Conservation (phyloP, 768 basidiomycete species). For the Amanita molliuscula region DNA sequence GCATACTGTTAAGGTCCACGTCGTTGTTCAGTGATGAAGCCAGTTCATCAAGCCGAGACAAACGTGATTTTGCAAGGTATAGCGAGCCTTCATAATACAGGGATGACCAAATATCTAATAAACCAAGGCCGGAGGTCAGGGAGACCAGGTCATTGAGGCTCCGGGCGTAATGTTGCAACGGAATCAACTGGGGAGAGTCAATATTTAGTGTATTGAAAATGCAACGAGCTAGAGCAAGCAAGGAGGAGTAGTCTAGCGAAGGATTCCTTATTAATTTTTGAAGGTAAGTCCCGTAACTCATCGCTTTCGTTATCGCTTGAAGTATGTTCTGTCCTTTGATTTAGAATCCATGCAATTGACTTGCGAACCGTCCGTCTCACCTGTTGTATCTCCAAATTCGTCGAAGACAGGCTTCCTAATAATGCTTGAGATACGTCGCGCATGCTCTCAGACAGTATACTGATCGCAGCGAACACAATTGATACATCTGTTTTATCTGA, state of each 20-base stretch:
- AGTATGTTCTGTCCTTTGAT: background rate
- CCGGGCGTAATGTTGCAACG: conserved; percentile 21
- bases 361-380: background rate
- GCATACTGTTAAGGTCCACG: conserved; percentile 11
- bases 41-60: conserved; percentile 15
- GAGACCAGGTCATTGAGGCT: conserved; percentile 39
- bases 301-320: conserved; percentile 12
- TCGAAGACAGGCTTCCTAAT: background rate
- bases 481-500: background rate
- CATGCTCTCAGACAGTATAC: background rate
- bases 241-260: conserved; percentile 55
- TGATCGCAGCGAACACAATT: background rate
- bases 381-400: background rate
- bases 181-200: conserved; percentile 21
- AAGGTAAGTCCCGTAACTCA: conserved; percentile 32
- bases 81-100: background rate
- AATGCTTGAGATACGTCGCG: background rate
- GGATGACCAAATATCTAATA: conserved; percentile 60
- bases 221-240: conserved; percentile 49
- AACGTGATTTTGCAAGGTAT: background rate
- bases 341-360: background rate
- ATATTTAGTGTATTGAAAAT: conserved; percentile 31
- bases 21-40: conserved; percentile 8
- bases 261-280: conserved; percentile 25
- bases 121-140: conserved; percentile 60